Base-by-base conservation (phyloP, 768 basidiomycete species). In the Agaricus bisporus region DNA sequence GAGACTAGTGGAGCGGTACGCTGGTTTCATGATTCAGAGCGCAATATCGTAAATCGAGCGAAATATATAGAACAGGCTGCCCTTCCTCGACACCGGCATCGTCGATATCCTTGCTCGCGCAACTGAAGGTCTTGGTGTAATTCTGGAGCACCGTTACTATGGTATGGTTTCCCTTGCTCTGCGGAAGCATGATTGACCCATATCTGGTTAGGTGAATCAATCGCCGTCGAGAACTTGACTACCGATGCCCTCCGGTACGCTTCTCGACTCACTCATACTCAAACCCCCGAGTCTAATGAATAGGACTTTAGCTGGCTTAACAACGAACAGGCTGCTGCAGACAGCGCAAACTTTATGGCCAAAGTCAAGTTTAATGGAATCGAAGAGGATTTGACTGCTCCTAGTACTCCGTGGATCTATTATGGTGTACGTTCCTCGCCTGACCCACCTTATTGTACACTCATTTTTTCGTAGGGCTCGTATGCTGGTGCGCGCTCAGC, bases 401-500 rank as follows among this genome's bases (percentile, higher is more conserved):
- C 86, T 15, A 71, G 70, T 26, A 85, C 85, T 1, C 88, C 90
- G 8, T 93, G 91, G 91, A 91, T 93, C 51, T 93, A 95, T 66
- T 95, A 95, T 61, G 95, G 95, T 12, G 94, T 91, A 65, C 39
- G 81, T 60, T 56, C 15, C 17, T 18, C 32, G 32, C 11, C 32
- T 11, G 11, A 11, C 32, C 8, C 5, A 2, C 32, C 32, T 6
- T 2, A 11, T 4, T 32, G 1, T 32, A 32, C 11, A 11, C 32
- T 32, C 32, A 32, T 11, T 32, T 32, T 57, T 38, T 22, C 22
- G 4, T 59, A 87, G 86, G 88, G 89, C 7, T 93, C 90, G 0
- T 95, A 95, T 60, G 93, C 93, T 9, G 95, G 95, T 56, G 95
- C 94, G 7, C 84, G 94, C 11, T 86, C 93, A 0, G 95, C 95